These are phyloP conservation scores for Sporothrix luriei DNA, from an alignment of 2,329 filamentous ascomycete genomes.

Conservation along the genomic window DNA sequence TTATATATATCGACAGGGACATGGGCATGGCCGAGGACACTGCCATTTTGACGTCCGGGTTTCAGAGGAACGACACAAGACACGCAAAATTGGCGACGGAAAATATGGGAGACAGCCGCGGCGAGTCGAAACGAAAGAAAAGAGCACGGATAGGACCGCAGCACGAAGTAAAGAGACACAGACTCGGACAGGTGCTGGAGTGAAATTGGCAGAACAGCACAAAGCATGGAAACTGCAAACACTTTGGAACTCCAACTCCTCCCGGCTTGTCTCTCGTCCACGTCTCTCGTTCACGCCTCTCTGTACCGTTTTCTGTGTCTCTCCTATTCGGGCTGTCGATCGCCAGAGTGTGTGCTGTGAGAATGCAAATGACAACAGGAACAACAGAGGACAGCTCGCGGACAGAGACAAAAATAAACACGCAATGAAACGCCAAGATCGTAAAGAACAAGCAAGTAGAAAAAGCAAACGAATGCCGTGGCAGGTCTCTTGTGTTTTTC, in stretches of 20 bases:
- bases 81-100: background rate
- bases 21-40: background rate
- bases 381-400: background rate
- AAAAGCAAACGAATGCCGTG: background rate
- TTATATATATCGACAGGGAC: background rate
- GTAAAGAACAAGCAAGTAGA: too few species aligned
- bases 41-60: background rate
- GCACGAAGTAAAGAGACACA: slow-evolving; percentile 7
- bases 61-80: background rate
- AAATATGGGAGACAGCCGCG: background rate
- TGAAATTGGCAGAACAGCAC: background rate
- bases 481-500: background rate
- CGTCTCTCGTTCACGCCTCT: background rate
- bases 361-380: background rate
- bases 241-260: too few species aligned
- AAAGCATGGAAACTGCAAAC: background rate
- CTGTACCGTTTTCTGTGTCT: background rate
- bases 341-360: background rate
- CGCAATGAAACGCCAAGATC: background rate
- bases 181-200: slow-evolving; percentile 13
- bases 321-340: background rate
- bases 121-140: too few species aligned
- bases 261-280: too few species aligned
- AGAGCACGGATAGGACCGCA: background rate
- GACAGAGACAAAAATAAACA: background rate